phyloP scores from a whole-genome alignment of 2,329 filamentous ascomycete species.

The Leptographium flavum region DNA sequence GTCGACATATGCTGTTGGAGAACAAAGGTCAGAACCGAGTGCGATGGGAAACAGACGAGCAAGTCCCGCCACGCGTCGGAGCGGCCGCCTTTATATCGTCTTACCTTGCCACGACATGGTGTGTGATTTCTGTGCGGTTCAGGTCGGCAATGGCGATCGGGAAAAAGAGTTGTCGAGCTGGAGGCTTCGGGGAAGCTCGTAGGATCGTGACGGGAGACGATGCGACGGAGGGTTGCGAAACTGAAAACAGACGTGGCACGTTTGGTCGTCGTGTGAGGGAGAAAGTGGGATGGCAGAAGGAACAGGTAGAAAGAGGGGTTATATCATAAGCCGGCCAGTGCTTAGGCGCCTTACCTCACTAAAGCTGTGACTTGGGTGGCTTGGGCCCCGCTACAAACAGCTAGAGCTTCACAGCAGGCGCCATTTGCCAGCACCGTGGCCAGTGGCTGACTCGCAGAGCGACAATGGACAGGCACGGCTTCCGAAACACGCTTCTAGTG shows the following conservation, averaged over 20 bases:
- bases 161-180: neutral
- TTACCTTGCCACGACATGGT: slow-evolving; percentile 13
- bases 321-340: neutral
- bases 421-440: neutral
- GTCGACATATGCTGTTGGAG: slow-evolving; percentile 8
- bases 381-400: slow-evolving; percentile 1
- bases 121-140: slow-evolving; percentile 1
- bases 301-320: slow-evolving; percentile 5
- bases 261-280: slow-evolving; percentile 4
- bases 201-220: neutral
- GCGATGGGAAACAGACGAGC: no score
- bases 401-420: slow-evolving; percentile 2
- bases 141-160: neutral
- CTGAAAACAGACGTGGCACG: slow-evolving; percentile 7
- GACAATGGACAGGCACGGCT: no score
- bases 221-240: neutral
- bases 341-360: neutral
- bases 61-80: no score
- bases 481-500: no score
- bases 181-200: neutral
- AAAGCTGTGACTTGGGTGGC: neutral
- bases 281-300: slow-evolving; percentile 6
- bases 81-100: no score
- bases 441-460: no score
- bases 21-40: neutral